Conservation (phyloP, 225 moss, liverwort and hornwort species). For the Marchantia paleacea region DNA sequence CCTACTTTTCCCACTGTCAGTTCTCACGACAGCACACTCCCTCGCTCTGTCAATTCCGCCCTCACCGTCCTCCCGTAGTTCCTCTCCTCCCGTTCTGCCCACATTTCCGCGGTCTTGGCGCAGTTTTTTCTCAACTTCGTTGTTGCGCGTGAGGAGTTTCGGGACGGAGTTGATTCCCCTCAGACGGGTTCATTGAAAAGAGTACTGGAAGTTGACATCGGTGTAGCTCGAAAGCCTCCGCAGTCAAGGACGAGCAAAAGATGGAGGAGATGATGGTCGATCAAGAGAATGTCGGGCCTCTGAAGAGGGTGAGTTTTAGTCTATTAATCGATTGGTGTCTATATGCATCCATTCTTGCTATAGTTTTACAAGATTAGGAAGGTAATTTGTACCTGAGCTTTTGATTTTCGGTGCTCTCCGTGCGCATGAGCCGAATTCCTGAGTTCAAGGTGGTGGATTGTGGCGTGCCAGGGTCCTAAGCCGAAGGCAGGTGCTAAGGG, state of each 20-base stretch:
- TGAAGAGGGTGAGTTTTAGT: constrained; percentile 18
- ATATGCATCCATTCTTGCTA: background rate
- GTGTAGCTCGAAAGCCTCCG: background rate
- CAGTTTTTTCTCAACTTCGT: background rate
- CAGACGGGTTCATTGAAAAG: background rate
- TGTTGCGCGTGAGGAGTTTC: too few relatives aligned
- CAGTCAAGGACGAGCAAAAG: background rate
- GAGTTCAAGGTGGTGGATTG: background rate
- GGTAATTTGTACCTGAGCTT: background rate
- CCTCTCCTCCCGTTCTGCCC: background rate
- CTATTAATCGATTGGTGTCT: background rate
- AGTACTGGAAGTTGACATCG: background rate
- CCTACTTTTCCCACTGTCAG: background rate
- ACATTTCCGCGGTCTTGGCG: background rate
- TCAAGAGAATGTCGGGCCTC: constrained; percentile 25
- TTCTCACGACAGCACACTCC: too few relatives aligned
- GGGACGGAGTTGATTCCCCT: background rate
- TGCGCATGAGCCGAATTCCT: background rate
- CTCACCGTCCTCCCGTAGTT: background rate
- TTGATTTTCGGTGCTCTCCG: background rate
- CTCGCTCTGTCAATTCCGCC: too few relatives aligned
- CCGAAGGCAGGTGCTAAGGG: constrained; percentile 18
- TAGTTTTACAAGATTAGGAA: background rate
- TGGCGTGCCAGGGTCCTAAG: constrained; percentile 27
- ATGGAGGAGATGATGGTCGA: constrained; percentile 33